phyloP scores from a whole-genome alignment of 345 rosid genomes.

The Cochlearia excelsa region DNA sequence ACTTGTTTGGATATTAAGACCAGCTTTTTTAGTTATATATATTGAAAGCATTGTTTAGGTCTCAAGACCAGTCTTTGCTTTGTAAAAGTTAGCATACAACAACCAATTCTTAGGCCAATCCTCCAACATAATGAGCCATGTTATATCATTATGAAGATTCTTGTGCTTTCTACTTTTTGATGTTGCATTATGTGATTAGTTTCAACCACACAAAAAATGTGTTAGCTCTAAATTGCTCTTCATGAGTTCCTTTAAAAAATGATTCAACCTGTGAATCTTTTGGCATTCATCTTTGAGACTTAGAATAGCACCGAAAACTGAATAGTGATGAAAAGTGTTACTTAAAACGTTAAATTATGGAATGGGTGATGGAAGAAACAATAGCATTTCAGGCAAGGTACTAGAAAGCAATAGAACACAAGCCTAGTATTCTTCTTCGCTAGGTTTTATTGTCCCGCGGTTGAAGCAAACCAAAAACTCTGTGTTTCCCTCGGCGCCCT shows the following conservation, averaged over 20 bases:
- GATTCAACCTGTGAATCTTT: not conserved
- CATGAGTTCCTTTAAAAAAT: not conserved
- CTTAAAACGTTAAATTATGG: too few relatives aligned
- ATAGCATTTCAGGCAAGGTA: not conserved
- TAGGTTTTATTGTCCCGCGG: slow-evolving; percentile 38
- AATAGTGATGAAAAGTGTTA: not conserved
- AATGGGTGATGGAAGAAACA: slow-evolving; percentile 2
- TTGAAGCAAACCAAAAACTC: slow-evolving; percentile 79
- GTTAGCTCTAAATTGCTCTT: too few relatives aligned
- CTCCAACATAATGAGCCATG: not conserved
- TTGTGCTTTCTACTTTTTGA: not conserved
- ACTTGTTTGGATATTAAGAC: too few relatives aligned
- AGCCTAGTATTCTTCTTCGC: slow-evolving; percentile 24
- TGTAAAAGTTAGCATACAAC: too few relatives aligned
- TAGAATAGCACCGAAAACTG: not conserved
- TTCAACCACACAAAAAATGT: too few relatives aligned
- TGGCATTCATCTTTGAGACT: not conserved
- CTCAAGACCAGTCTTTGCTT: not conserved
- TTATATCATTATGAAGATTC: not conserved
- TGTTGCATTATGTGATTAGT: not conserved
- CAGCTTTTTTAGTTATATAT: too few relatives aligned
- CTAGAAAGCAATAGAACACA: slow-evolving; percentile 2
- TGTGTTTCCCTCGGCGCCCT: slow-evolving; percentile 87
- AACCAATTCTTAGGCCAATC: not conserved
- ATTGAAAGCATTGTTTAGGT: slow-evolving; percentile 4